Percentiles rank a stretch among this genome's conserved stretches.
These are phyloP conservation scores for Xylaria sp. DNA, from an alignment of 2,329 filamentous ascomycete species.

Conservation along the genomic window DNA sequence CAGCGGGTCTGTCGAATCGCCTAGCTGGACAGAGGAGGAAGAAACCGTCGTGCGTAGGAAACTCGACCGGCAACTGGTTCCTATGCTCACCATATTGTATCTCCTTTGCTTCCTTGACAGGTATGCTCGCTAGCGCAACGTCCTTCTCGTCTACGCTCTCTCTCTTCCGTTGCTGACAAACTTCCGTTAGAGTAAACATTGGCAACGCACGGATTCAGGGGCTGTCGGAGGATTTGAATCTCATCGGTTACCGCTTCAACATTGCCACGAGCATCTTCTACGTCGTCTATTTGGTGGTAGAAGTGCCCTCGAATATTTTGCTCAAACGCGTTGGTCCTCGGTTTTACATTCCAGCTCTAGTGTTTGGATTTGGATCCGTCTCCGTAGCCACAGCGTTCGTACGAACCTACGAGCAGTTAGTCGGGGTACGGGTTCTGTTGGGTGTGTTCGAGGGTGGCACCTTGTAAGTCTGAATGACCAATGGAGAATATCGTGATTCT, in stretches of 20 bases:
- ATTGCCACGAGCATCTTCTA: constrained; percentile 65
- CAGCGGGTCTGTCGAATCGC: constrained; percentile 34
- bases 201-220: constrained; percentile 64
- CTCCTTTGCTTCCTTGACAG: constrained; percentile 56
- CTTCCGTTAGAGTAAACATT: constrained; percentile 47
- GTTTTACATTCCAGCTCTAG: constrained; percentile 59
- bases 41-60: constrained; percentile 56
- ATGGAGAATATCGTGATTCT: background rate
- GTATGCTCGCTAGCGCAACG: constrained; percentile 24
- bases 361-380: constrained; percentile 61
- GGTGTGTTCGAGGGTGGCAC: constrained; percentile 63
- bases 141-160: background rate
- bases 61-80: constrained; percentile 58
- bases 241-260: constrained; percentile 59
- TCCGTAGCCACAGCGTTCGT: constrained; percentile 62
- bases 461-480: constrained; percentile 43
- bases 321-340: constrained; percentile 60
- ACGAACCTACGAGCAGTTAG: constrained; percentile 51
- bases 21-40: constrained; percentile 57
- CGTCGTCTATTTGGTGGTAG: constrained; percentile 60
- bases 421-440: constrained; percentile 54
- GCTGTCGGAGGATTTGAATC: constrained; percentile 54
- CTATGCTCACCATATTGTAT: constrained; percentile 59
- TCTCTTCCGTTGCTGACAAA: constrained; percentile 33
- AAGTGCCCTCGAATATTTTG: constrained; percentile 61